Evolutionary conservation across 306 rosid species (phyloP).

Genomic region (Cucumis sativus): DNA sequence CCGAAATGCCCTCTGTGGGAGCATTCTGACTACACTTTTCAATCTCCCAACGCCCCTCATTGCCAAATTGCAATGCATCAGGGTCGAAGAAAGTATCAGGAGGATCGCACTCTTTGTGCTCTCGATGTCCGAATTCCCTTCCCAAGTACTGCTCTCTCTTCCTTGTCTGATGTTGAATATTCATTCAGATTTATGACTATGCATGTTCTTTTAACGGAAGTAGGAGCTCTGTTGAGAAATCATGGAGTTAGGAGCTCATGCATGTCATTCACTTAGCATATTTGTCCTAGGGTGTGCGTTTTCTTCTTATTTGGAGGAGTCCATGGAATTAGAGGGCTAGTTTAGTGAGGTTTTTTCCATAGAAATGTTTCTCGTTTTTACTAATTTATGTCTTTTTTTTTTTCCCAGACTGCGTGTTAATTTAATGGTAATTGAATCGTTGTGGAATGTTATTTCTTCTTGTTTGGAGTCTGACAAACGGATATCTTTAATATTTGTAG

Average conservation of each 20-base stretch:
- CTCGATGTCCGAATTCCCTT: conserved; percentile 76
- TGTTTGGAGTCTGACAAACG: neutral
- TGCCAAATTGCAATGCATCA: conserved; percentile 61
- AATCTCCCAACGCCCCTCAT: conserved; percentile 27
- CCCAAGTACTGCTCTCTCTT: conserved; percentile 31
- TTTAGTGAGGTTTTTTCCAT: neutral
- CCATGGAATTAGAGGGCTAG: neutral
- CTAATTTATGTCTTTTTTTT: neutral
- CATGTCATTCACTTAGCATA: neutral
- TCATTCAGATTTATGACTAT: neutral
- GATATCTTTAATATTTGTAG: conserved; percentile 26
- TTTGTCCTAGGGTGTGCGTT: neutral
- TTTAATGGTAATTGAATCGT: neutral
- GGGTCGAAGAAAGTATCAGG: conserved; percentile 62
- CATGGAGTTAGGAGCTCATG: neutral
- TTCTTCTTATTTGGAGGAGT: neutral
- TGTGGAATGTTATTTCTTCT: neutral
- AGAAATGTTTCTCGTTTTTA: neutral
- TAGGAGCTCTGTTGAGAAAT: neutral
- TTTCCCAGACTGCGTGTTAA: neutral
- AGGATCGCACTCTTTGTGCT: conserved; percentile 78
- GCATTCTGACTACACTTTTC: conserved; percentile 36
- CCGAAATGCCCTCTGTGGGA: conserved; percentile 93
- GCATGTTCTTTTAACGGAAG: neutral
- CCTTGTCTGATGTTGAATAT: neutral